A percentile compares a stretch with the other conserved stretches of the same genome.
Evolutionary conservation across 225 moss, liverwort and hornwort genomes (phyloP).

Genomic region (Neckera pumila): DNA sequence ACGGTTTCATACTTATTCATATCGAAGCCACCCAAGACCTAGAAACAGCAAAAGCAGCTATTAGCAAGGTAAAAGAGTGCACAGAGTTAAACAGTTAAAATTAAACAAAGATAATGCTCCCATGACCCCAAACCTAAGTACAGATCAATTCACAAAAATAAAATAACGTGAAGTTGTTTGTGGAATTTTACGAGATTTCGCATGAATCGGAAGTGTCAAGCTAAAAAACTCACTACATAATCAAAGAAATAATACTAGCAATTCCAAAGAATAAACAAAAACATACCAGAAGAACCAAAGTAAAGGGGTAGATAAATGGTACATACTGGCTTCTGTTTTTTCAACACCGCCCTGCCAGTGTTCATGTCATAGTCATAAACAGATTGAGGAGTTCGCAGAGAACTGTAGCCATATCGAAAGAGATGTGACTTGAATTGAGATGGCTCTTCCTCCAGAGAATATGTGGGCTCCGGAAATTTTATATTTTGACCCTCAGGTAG

Average conservation of each 20-base stretch:
- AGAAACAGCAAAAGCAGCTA: background rate
- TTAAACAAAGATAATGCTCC: background rate
- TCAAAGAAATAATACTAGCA: background rate
- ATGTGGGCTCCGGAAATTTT: conserved; percentile 76
- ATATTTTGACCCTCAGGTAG: conserved; percentile 65
- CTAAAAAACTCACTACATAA: background rate
- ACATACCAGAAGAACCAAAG: background rate
- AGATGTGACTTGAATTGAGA: conserved; percentile 67
- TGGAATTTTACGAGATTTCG: background rate
- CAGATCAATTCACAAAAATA: background rate
- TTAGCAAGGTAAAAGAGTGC: background rate
- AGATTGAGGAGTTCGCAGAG: conserved; percentile 79
- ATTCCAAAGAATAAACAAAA: background rate
- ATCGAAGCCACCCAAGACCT: conserved; percentile 83
- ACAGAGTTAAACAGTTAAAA: background rate
- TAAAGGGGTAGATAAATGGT: background rate
- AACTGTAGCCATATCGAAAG: conserved; percentile 81
- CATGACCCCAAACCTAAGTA: background rate
- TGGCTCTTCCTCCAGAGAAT: conserved; percentile 54
- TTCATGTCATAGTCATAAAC: conserved; percentile 84
- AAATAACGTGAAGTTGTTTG: too few relatives aligned
- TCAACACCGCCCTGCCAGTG: conserved; percentile 54
- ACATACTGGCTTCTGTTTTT: conserved; percentile 72
- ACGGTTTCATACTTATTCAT: conserved; percentile 53
- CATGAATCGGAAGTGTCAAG: background rate